phyloP scores from a whole-genome alignment of 768 basidiomycete species.

The Sarcodon sp. region DNA sequence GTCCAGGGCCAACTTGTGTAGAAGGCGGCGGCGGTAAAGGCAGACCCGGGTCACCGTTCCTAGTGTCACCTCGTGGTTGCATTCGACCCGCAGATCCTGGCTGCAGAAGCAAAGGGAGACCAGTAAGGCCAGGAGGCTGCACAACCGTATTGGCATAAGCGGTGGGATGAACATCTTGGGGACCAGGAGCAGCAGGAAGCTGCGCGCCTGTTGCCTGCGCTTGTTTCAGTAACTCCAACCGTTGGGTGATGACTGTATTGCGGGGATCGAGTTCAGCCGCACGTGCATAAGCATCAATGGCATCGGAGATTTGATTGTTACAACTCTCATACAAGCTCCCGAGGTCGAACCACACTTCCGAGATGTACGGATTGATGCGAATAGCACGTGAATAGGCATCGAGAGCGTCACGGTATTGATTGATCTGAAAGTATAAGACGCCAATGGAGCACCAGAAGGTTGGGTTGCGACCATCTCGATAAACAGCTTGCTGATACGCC shows the following conservation, averaged over 20 bases:
- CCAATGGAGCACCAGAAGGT: slow-evolving; percentile 99
- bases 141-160: slow-evolving; percentile 77
- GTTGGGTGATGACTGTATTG: slow-evolving; percentile 73
- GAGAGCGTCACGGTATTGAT: slow-evolving; percentile 96
- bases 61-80: slow-evolving; percentile 41
- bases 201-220: slow-evolving; percentile 66
- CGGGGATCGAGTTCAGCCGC: slow-evolving; percentile 88
- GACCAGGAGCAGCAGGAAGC: slow-evolving; percentile 79
- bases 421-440: slow-evolving; percentile 98
- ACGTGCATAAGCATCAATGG: slow-evolving; percentile 95
- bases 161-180: slow-evolving; percentile 93
- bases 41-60: slow-evolving; percentile 15
- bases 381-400: slow-evolving; percentile 99
- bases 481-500: slow-evolving; percentile 98
- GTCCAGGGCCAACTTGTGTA: slow-evolving; percentile 11
- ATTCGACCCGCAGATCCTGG: slow-evolving; percentile 24
- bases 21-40: slow-evolving; percentile 43
- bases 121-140: slow-evolving; percentile 52
- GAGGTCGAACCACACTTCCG: slow-evolving; percentile 92
- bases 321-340: slow-evolving; percentile 96
- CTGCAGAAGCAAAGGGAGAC: slow-evolving; percentile 55
- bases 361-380: slow-evolving; percentile 96
- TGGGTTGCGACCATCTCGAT: slow-evolving; percentile 96
- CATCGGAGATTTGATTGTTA: slow-evolving; percentile 98
- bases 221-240: slow-evolving; percentile 65